Base-by-base conservation (phyloP, 192 early-diverging fungal species). In the Coemansia sp. region DNA sequence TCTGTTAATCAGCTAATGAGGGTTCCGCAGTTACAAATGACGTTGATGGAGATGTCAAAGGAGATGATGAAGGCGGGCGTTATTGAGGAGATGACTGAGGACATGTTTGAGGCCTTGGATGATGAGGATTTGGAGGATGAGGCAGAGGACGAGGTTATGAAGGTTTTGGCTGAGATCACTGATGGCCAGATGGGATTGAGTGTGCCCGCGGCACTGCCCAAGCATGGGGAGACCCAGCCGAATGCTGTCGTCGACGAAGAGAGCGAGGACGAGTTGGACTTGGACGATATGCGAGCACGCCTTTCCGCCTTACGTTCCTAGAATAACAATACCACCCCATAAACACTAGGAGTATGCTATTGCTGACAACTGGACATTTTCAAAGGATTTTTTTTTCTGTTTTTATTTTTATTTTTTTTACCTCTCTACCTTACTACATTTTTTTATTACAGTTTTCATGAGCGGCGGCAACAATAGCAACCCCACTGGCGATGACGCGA, bases 61-160 rank as follows among this genome's bases (percentile, higher is more conserved):
- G 97, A 99, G 77, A 97, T 99, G 97, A 95, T 93, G 81, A 97
- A 95, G 93, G 94, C 97, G 2, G 95, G 95, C 16, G 87, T 99
- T 64, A 96, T 99, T 60, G 90, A 93, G 72, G 97, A 99, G 75
- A 98, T 97, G 94, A 87, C 97, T 50, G 85, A 90, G 61, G 95
- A 97, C 71, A 87, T 91, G 58, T 86, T 99, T 67, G 95, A 95
- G 39, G 82, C 79, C 56, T 72, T 90, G 65, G 95, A 97, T 45
- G 95, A 97, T 40, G 93, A 92, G 1, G 95, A 91, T 24, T 64
- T 96, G 40, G 96, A 98, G 65, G 95, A 95, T 50, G 97, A 95
- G 58, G 95, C 95, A 0, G 93, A 96, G 45, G 90, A 89, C 20
- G 95, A 99, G 83, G 94, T 98, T 5, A 91, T 95, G 73, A 94